Evolutionary conservation across 331 rosid genomes (phyloP).

Genomic region (Dryas integrifolia): DNA sequence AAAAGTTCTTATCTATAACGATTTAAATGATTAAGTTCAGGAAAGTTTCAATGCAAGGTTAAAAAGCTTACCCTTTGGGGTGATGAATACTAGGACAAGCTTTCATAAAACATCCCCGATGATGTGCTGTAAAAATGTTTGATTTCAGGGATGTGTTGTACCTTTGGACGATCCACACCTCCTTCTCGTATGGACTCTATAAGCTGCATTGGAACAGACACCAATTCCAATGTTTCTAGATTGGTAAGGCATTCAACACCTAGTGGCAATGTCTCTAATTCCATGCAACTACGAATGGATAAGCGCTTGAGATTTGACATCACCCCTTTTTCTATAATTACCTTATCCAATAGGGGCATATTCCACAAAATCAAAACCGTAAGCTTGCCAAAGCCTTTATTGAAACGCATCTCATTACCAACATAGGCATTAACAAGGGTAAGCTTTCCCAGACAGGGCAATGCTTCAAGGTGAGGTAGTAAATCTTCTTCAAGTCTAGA

Average conservation of each 20-base stretch:
- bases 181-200: background rate
- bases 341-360: background rate
- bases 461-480: slow-evolving; percentile 1
- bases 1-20: too few species aligned
- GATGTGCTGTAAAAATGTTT: background rate
- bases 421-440: background rate
- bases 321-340: background rate
- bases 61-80: background rate
- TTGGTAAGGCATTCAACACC: background rate
- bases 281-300: background rate
- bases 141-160: slow-evolving; percentile 4
- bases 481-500: slow-evolving; percentile 15
- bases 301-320: background rate
- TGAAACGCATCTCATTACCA: background rate
- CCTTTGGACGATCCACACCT: background rate
- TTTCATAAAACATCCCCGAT: background rate
- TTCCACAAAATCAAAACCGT: background rate
- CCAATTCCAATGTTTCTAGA: background rate
- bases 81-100: background rate
- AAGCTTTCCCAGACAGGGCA: background rate
- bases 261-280: background rate
- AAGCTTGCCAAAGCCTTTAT: slow-evolving; percentile 1
- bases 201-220: background rate
- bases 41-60: too few species aligned
- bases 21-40: too few species aligned